A percentile compares a stretch with the other conserved stretches of the same genome.
These are phyloP conservation scores for Erythrophleum ivorense DNA, from an alignment of 331 rosid genomes.

Conservation along the genomic window DNA sequence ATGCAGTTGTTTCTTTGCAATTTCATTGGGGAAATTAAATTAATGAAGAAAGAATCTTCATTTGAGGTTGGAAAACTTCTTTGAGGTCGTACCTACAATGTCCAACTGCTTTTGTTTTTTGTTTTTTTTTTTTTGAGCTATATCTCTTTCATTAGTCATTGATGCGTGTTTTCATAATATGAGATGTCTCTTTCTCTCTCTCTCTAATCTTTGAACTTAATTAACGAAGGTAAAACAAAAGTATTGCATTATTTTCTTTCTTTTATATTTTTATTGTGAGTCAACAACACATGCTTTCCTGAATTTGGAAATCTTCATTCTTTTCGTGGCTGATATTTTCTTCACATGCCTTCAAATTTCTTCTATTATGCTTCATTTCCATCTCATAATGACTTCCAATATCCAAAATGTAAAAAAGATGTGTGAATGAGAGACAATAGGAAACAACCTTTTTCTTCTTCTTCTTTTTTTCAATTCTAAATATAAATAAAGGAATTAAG, in stretches of 20 bases:
- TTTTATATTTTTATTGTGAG: too few species aligned
- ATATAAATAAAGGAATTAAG: too few species aligned
- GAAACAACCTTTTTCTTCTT: too few species aligned
- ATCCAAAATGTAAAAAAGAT: too few species aligned
- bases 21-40: neutral
- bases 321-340: neutral
- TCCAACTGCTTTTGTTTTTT: neutral
- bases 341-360: too few species aligned
- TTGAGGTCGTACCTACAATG: neutral
- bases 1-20: neutral
- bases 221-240: neutral
- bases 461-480: too few species aligned
- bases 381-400: too few species aligned
- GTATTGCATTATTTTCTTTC: neutral
- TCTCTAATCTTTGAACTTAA: neutral
- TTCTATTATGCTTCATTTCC: too few species aligned
- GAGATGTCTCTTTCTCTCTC: neutral
- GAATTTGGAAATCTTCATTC: neutral
- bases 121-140: neutral
- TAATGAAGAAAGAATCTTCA: neutral
- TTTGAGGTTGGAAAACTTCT: neutral
- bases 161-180: neutral
- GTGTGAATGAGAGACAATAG: too few species aligned
- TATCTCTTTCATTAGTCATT: neutral
- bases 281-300: neutral